Evolutionary conservation across 371 early-diverging fungal species (phyloP).

Genomic region (Mortierella sp.): DNA sequence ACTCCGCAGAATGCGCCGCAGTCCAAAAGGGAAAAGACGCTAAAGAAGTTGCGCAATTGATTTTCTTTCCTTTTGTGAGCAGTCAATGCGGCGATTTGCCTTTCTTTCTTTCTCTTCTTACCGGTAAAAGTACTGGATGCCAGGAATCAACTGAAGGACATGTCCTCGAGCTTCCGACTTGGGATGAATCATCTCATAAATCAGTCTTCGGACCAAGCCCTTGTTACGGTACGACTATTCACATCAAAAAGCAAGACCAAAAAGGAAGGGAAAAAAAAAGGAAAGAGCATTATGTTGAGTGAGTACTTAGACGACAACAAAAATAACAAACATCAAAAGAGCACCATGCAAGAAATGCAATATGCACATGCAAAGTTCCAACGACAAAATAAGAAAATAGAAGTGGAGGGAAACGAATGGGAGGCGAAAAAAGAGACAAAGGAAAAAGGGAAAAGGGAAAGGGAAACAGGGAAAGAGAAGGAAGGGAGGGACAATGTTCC

Average conservation of each 20-base stretch:
- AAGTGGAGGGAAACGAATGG: neutral
- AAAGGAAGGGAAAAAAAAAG: too few species aligned
- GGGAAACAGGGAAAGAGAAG: neutral
- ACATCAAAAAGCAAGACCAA: neutral
- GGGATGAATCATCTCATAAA: conserved; percentile 49
- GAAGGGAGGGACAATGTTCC: neutral
- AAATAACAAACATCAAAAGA: neutral
- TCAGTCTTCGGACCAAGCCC: conserved; percentile 31
- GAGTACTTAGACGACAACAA: neutral
- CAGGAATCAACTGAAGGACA: conserved; percentile 43
- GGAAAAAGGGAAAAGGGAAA: neutral
- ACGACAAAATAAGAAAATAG: conserved; percentile 1
- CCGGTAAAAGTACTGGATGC: conserved; percentile 47
- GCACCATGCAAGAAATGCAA: neutral
- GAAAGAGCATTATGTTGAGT: neutral
- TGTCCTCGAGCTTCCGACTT: conserved; percentile 45
- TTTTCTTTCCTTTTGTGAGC: too few species aligned
- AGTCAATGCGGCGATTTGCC: neutral
- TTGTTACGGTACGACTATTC: conserved; percentile 32
- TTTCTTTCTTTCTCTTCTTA: conserved; percentile 10
- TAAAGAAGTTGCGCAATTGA: too few species aligned
- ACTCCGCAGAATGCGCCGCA: too few species aligned
- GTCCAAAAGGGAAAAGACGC: too few species aligned
- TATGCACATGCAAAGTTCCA: neutral
- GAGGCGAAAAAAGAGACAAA: neutral